A percentile compares a stretch with the other conserved stretches of the same genome.
phyloP scores from a whole-genome alignment of 139 green algal species.

The Closterium sp. region DNA sequence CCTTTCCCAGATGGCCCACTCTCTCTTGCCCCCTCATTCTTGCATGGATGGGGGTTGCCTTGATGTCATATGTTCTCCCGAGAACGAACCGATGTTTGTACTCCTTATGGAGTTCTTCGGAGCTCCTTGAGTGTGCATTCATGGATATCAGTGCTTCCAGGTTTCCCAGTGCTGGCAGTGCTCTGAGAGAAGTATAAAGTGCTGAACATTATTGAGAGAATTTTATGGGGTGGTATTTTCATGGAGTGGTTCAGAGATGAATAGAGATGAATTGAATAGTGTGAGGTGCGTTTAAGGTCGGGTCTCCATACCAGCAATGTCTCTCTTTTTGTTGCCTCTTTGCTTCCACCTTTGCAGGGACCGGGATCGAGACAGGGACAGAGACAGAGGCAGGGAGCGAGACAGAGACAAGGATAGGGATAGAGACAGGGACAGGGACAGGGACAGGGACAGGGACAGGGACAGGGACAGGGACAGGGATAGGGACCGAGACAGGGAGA shows the following conservation, averaged over 20 bases:
- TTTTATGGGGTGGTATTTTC: too few relatives aligned
- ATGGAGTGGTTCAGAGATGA: too few relatives aligned
- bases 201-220: neutral
- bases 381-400: neutral
- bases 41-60: neutral
- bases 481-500: neutral
- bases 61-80: neutral
- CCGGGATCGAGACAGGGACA: neutral
- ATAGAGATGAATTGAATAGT: too few relatives aligned
- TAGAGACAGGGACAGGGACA: neutral
- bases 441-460: neutral
- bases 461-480: constrained; percentile 13
- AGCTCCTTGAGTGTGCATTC: neutral
- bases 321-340: neutral
- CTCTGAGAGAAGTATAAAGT: neutral
- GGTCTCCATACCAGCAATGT: neutral
- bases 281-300: neutral
- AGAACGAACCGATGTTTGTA: neutral
- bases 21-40: neutral
- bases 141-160: neutral
- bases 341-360: neutral
- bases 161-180: neutral
- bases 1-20: neutral
- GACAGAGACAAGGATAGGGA: neutral
- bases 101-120: neutral